phyloP scores from a whole-genome alignment of 306 rosid species.

The Inga leiocalycina region DNA sequence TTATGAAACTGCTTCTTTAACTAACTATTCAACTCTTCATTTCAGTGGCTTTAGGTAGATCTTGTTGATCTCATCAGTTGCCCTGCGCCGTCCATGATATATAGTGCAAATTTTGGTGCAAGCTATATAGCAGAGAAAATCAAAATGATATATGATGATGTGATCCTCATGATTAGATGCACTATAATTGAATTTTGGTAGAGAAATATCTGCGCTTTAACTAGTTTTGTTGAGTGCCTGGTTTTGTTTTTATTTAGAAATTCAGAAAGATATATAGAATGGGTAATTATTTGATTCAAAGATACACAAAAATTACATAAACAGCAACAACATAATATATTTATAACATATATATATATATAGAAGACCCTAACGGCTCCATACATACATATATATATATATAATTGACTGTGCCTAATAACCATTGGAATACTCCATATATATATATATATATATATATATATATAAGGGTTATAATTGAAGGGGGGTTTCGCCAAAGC shows the following conservation, averaged over 20 bases:
- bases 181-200: not conserved
- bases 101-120: not conserved
- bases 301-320: too few species aligned
- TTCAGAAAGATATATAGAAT: too few species aligned
- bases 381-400: too few species aligned
- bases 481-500: too few species aligned
- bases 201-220: not conserved
- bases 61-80: not conserved
- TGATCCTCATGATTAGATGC: not conserved
- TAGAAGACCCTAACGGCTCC: too few species aligned
- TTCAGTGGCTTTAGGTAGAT: not conserved
- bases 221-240: not conserved
- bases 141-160: not conserved
- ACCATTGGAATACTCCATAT: too few species aligned
- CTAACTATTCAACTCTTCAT: not conserved
- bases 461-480: too few species aligned
- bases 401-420: too few species aligned
- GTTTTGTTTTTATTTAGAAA: not conserved
- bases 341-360: too few species aligned
- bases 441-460: too few species aligned
- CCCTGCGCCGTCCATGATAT: not conserved
- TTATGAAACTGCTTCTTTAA: too few species aligned
- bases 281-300: not conserved
- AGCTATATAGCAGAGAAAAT: not conserved
- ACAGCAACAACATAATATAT: too few species aligned